These are phyloP conservation scores for Apiospora koreana DNA, from an alignment of 2,329 filamentous ascomycete species.

Conservation along the genomic window DNA sequence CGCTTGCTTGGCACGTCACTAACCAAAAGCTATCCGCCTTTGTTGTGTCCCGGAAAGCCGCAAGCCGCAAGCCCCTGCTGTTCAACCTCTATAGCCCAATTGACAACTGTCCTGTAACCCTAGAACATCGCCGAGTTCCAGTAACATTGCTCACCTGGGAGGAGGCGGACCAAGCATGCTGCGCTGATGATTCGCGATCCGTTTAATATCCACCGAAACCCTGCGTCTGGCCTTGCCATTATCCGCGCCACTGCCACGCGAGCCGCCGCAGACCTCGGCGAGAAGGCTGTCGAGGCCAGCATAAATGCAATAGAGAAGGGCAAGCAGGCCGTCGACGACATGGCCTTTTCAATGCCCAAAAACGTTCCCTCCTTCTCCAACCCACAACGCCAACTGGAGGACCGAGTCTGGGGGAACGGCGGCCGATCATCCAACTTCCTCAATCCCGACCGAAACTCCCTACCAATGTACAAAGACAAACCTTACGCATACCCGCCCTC, in stretches of 20 bases:
- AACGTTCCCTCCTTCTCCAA: constrained; percentile 70
- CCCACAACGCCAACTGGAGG: constrained; percentile 65
- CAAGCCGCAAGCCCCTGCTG: neutral
- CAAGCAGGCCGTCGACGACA: constrained; percentile 44
- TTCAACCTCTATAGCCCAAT: neutral
- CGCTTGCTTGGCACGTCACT: neutral
- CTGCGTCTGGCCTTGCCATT: constrained; percentile 34
- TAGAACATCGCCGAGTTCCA: neutral
- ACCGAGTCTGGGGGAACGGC: constrained; percentile 63
- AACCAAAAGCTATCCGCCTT: neutral
- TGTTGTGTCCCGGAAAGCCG: neutral
- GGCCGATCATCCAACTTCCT: constrained; percentile 31
- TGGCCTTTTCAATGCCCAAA: constrained; percentile 68
- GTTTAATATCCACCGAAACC: constrained; percentile 42
- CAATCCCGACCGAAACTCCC: constrained; percentile 40
- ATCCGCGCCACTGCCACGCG: constrained; percentile 50
- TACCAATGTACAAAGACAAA: constrained; percentile 99
- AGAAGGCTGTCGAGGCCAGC: constrained; percentile 51
- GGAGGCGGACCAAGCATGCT: neutral
- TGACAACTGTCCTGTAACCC: constrained; percentile 5
- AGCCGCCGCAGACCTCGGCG: constrained; percentile 45
- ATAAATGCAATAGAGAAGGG: constrained; percentile 47
- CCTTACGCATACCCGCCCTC: constrained; percentile 73
- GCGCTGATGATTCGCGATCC: constrained; percentile 39
- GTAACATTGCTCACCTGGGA: neutral